These are phyloP conservation scores for Neoarthrinium moseri DNA, from an alignment of 2,329 filamentous ascomycete species.

Conservation along the genomic window DNA sequence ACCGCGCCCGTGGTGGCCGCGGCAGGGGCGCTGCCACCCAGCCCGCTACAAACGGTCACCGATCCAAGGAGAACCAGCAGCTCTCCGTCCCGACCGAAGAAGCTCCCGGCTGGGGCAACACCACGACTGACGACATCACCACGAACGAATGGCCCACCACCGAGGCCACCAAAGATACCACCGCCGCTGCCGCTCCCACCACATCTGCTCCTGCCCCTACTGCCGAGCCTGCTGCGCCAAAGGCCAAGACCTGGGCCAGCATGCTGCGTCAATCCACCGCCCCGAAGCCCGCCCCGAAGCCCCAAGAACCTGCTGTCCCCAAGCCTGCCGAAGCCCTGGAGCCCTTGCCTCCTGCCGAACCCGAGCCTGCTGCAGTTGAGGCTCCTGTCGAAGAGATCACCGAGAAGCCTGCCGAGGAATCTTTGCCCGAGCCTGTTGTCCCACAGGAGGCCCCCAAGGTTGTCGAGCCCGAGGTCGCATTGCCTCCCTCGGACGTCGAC, in stretches of 20 bases:
- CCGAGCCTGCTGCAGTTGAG: conserved; percentile 35
- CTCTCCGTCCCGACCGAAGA: conserved; percentile 70
- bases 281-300: conserved; percentile 52
- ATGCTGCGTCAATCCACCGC: conserved; percentile 64
- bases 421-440: conserved; percentile 24
- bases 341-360: conserved; percentile 42
- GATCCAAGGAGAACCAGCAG: conserved; percentile 52
- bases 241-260: conserved; percentile 70
- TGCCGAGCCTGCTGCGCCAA: conserved; percentile 30
- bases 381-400: conserved; percentile 33
- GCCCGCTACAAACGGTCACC: conserved; percentile 61
- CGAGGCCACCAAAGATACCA: conserved; percentile 25
- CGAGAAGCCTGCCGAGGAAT: conserved; percentile 27
- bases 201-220: conserved; percentile 33
- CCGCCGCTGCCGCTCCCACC: conserved; percentile 34
- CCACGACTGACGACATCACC: conserved; percentile 38
- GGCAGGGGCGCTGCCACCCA: conserved; percentile 64
- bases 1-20: conserved; percentile 62
- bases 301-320: conserved; percentile 46
- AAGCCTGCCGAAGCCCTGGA: conserved; percentile 47
- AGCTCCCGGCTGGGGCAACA: conserved; percentile 60
- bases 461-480: conserved; percentile 50
- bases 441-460: conserved; percentile 34
- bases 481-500: conserved; percentile 74
- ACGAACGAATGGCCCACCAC: conserved; percentile 42